Percentiles rank a stretch among this genome's conserved stretches.
phyloP scores from a whole-genome alignment of 1,139 yeast species.

The Hyphopichia pseudoburtonii region DNA sequence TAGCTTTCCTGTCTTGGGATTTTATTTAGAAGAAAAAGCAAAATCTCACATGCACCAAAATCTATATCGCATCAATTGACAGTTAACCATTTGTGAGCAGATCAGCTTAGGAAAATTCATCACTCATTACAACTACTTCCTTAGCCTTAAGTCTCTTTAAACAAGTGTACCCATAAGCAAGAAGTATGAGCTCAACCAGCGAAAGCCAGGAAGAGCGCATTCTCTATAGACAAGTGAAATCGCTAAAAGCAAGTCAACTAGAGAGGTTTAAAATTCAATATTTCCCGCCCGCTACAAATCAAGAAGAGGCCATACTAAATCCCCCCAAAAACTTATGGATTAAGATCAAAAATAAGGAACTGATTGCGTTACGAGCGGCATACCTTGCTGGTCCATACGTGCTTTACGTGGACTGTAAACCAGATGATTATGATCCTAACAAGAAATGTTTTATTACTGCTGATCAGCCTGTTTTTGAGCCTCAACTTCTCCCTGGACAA shows the following conservation, averaged over 20 bases:
- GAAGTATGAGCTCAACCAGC: neutral
- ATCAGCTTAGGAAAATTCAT: too few relatives aligned
- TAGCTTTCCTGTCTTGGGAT: neutral
- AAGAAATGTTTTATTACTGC: constrained; percentile 58
- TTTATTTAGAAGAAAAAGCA: too few relatives aligned
- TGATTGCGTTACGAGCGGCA: constrained; percentile 79
- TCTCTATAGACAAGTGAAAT: constrained; percentile 32
- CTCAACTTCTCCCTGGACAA: constrained; percentile 65
- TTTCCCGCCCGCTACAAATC: constrained; percentile 25
- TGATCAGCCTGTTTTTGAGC: constrained; percentile 68
- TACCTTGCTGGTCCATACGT: constrained; percentile 87
- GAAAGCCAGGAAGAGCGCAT: constrained; percentile 16
- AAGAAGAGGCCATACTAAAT: constrained; percentile 12
- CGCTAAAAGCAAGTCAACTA: constrained; percentile 40
- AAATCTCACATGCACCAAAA: neutral
- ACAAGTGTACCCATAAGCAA: neutral
- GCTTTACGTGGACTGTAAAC: constrained; percentile 78
- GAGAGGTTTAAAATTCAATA: constrained; percentile 36
- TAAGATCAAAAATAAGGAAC: constrained; percentile 71
- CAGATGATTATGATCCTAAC: constrained; percentile 60
- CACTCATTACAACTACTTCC: neutral
- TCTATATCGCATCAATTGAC: neutral
- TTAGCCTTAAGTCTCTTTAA: neutral
- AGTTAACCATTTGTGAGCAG: neutral
- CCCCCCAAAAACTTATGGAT: constrained; percentile 49